Evolutionary conservation across 2,329 filamentous ascomycete genomes (phyloP).

Genomic region (Fusarium oxysporum): DNA sequence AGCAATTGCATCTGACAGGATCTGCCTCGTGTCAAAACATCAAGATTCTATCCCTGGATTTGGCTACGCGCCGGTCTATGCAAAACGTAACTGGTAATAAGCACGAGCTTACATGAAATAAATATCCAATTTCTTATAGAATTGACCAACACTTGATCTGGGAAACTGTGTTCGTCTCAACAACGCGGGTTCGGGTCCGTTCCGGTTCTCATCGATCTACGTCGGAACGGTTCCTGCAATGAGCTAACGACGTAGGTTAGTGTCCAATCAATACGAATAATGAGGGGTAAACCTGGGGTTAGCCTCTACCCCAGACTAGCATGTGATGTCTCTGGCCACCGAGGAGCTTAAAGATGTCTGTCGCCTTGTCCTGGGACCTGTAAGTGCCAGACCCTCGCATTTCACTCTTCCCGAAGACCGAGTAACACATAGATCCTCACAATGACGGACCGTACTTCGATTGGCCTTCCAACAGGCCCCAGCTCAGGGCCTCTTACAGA

Average conservation of each 20-base stretch:
- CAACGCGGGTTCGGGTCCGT: not conserved
- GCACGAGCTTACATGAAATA: too few species aligned
- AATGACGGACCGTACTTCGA: not conserved
- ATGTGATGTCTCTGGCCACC: not conserved
- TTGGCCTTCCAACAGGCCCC: not conserved
- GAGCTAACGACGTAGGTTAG: not conserved
- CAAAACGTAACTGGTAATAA: too few species aligned
- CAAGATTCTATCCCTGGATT: not conserved
- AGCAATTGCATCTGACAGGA: not conserved
- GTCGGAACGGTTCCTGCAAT: not conserved
- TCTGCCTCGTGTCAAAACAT: not conserved
- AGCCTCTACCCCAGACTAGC: not conserved
- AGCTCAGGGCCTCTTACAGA: not conserved
- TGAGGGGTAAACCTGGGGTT: not conserved
- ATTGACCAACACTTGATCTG: too few species aligned
- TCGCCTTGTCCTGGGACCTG: not conserved
- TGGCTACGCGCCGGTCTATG: too few species aligned
- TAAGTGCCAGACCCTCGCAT: too few species aligned
- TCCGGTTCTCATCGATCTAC: not conserved
- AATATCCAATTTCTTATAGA: too few species aligned
- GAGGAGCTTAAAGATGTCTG: not conserved
- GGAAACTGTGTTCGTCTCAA: fast-evolving
- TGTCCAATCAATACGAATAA: not conserved
- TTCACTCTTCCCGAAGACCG: fast-evolving
- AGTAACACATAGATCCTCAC: fast-evolving